Percentiles rank a stretch among this genome's conserved stretches.
Evolutionary conservation across 306 rosid genomes (phyloP).

Genomic region (Lablab purpureus): DNA sequence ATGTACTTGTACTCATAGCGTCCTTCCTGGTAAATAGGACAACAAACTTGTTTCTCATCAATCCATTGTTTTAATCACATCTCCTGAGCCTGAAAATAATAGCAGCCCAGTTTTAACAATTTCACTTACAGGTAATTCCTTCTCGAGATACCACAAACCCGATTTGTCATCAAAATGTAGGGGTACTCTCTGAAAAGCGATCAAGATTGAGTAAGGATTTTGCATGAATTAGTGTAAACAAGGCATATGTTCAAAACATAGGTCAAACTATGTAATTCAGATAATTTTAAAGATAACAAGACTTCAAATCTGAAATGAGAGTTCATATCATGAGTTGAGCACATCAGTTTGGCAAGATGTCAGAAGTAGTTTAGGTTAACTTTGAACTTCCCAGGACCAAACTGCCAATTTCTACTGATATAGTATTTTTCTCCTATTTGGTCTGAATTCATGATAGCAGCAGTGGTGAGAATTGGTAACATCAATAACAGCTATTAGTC

Average conservation of each 20-base stretch:
- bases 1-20: constrained; percentile 93
- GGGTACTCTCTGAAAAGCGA: constrained; percentile 76
- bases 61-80: constrained; percentile 16
- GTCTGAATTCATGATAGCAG: constrained; percentile 2
- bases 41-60: constrained; percentile 33
- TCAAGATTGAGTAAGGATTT: constrained; percentile 32
- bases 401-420: not conserved
- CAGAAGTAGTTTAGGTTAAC: constrained; percentile 12
- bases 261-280: constrained; percentile 28
- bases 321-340: constrained; percentile 16
- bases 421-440: not conserved
- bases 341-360: constrained; percentile 25
- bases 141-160: constrained; percentile 74
- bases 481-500: not conserved
- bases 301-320: constrained; percentile 27
- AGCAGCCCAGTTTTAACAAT: constrained; percentile 7
- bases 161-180: constrained; percentile 61
- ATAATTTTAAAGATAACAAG: not conserved
- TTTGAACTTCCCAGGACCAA: constrained; percentile 1
- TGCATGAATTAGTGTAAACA: constrained; percentile 14
- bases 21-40: constrained; percentile 75
- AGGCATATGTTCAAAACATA: constrained; percentile 14
- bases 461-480: not conserved
- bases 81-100: not conserved
- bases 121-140: constrained; percentile 82